Percentiles rank a stretch among this genome's conserved stretches.
Evolutionary conservation across 331 rosid genomes (phyloP).

Genomic region (Pyrus hybrid): DNA sequence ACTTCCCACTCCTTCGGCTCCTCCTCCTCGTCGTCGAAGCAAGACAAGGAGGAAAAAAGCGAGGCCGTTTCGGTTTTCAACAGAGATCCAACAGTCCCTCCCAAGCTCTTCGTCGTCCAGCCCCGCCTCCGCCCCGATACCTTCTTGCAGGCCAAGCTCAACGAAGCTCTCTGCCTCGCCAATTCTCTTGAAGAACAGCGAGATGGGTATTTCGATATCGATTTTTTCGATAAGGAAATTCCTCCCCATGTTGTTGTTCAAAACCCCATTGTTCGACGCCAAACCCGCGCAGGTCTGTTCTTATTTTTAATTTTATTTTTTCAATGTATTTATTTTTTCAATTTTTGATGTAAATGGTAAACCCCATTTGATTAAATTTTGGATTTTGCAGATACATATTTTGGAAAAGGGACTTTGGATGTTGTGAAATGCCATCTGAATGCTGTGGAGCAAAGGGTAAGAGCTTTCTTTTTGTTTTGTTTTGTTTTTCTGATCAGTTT

Average conservation of each 20-base stretch:
- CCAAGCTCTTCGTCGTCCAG: slow-evolving; percentile 75
- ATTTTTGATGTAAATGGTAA: neutral
- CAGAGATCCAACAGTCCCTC: slow-evolving; percentile 35
- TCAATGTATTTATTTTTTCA: neutral
- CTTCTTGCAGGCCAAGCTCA: slow-evolving; percentile 64
- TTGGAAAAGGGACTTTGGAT: slow-evolving; percentile 77
- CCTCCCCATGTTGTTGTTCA: slow-evolving; percentile 77
- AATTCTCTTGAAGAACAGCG: slow-evolving; percentile 87
- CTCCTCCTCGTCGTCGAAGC: slow-evolving; percentile 29
- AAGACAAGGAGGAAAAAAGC: slow-evolving; percentile 17
- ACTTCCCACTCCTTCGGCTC: slow-evolving; percentile 19
- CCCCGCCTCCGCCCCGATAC: slow-evolving; percentile 72
- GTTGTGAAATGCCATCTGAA: slow-evolving; percentile 53
- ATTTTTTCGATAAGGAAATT: slow-evolving; percentile 53
- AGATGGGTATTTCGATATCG: slow-evolving; percentile 51
- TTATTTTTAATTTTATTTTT: neutral
- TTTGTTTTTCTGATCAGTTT: neutral
- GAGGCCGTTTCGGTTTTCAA: slow-evolving; percentile 28
- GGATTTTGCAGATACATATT: slow-evolving; percentile 53
- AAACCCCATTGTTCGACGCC: slow-evolving; percentile 55
- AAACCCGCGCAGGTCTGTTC: slow-evolving; percentile 55
- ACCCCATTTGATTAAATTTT: neutral
- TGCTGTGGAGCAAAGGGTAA: slow-evolving; percentile 49
- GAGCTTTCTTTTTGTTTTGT: neutral
- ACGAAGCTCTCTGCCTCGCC: slow-evolving; percentile 88